A percentile compares a stretch with the other conserved stretches of the same genome.
Conservation (phyloP, 2,329 filamentous ascomycete species). For the Dactylonectria estremocensis region DNA sequence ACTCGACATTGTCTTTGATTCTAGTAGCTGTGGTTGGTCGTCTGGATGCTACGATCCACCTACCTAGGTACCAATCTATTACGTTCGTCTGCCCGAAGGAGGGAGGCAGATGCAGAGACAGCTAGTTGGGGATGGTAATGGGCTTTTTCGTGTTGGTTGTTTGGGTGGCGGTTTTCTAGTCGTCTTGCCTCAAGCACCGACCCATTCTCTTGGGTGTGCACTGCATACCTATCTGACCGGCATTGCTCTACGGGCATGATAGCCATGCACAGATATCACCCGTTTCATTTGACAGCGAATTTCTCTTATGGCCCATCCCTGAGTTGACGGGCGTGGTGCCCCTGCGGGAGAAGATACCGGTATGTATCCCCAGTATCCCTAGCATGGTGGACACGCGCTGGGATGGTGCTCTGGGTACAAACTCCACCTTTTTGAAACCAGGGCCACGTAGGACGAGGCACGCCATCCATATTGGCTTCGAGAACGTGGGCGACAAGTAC, state of each 20-base stretch:
- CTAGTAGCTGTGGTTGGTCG: constrained; percentile 5
- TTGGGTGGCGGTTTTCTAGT: not conserved
- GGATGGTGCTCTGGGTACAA: constrained; percentile 17
- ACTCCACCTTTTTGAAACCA: constrained; percentile 36
- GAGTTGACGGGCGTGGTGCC: constrained; percentile 4
- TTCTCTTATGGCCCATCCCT: constrained; percentile 1
- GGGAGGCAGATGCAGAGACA: not conserved
- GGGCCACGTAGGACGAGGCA: constrained; percentile 31
- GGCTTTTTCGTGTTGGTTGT: not conserved
- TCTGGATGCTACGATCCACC: not conserved
- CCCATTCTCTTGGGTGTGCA: not conserved
- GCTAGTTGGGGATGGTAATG: constrained; percentile 5
- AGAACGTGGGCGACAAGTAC: not conserved
- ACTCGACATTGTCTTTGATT: not conserved
- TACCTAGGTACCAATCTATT: not conserved
- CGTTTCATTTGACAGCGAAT: constrained; percentile 10
- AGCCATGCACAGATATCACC: constrained; percentile 12
- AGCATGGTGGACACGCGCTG: not conserved
- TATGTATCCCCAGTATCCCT: not conserved
- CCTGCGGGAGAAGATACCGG: not conserved
- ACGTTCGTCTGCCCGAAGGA: not conserved
- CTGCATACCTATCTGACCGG: not conserved
- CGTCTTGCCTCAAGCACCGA: not conserved
- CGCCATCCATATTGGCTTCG: constrained; percentile 19
- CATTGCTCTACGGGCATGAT: constrained; percentile 10